phyloP scores from a whole-genome alignment of 129 eudicot genomes.

The Artemisia annua region DNA sequence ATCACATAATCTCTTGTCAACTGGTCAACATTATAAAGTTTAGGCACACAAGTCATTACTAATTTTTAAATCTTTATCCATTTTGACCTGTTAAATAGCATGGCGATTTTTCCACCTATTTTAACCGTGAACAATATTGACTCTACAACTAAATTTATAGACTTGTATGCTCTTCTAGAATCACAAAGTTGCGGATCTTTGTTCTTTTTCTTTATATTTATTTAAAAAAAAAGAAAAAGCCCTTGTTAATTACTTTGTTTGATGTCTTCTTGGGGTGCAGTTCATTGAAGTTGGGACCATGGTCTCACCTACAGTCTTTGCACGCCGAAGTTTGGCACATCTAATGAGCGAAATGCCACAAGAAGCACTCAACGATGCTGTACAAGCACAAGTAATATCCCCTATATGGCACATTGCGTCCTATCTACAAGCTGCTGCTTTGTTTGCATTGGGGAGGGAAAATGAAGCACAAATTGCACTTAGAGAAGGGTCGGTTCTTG shows the following conservation, averaged over 20 bases:
- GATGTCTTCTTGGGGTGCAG: slow-evolving; percentile 36
- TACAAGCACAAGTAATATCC: slow-evolving; percentile 89
- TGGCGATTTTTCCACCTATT: too few species aligned
- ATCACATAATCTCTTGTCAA: too few species aligned
- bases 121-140: too few species aligned
- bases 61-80: too few species aligned
- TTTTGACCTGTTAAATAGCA: too few species aligned
- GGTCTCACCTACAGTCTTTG: slow-evolving; percentile 88
- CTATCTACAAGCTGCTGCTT: slow-evolving; percentile 80
- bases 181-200: too few species aligned
- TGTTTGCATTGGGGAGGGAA: slow-evolving; percentile 76
- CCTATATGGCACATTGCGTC: slow-evolving; percentile 95
- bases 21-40: too few species aligned
- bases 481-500: slow-evolving; percentile 82
- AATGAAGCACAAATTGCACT: slow-evolving; percentile 89
- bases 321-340: slow-evolving; percentile 85
- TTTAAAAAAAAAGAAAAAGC: neutral
- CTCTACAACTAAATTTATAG: too few species aligned
- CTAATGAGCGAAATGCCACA: slow-evolving; percentile 72
- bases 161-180: too few species aligned
- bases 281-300: slow-evolving; percentile 88
- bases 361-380: slow-evolving; percentile 87
- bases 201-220: neutral
- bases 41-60: too few species aligned
- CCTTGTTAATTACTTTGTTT: neutral